phyloP scores from a whole-genome alignment of 371 early-diverging fungal species.

The Mortierella sp. region DNA sequence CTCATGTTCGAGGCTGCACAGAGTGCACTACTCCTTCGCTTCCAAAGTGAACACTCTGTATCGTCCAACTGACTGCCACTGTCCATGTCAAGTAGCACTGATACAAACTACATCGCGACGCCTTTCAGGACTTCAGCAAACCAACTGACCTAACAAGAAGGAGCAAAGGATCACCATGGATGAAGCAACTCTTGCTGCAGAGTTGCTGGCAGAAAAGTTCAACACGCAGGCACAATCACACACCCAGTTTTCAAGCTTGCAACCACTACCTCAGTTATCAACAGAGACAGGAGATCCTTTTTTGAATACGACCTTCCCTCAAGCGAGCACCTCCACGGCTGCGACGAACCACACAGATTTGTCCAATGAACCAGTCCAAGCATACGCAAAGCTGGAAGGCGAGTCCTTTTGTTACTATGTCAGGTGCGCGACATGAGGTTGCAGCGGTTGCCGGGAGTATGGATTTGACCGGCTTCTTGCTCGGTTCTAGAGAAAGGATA shows the following conservation, averaged over 20 bases:
- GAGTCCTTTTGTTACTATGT: slow-evolving; percentile 86
- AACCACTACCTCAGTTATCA: slow-evolving; percentile 19
- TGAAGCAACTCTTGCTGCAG: slow-evolving; percentile 48
- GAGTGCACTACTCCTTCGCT: no score
- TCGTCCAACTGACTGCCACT: no score
- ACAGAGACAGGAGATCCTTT: slow-evolving; percentile 4
- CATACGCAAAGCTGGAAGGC: slow-evolving; percentile 92
- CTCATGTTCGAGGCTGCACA: no score
- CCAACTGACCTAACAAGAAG: neutral
- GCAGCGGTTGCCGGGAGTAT: neutral
- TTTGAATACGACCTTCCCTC: slow-evolving; percentile 15
- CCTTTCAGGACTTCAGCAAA: neutral
- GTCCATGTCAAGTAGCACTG: no score
- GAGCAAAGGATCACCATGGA: slow-evolving; percentile 26
- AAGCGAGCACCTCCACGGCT: slow-evolving; percentile 14
- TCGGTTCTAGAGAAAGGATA: no score
- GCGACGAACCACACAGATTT: slow-evolving; percentile 16
- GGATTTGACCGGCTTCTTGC: no score
- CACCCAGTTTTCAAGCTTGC: slow-evolving; percentile 21
- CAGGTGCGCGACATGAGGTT: slow-evolving; percentile 34
- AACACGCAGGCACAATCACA: slow-evolving; percentile 28
- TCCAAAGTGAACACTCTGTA: no score
- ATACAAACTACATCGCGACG: neutral
- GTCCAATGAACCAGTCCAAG: slow-evolving; percentile 73
- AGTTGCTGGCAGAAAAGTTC: slow-evolving; percentile 45